Base-by-base conservation (phyloP, 345 rosid species). In the Syzygium jambos region DNA sequence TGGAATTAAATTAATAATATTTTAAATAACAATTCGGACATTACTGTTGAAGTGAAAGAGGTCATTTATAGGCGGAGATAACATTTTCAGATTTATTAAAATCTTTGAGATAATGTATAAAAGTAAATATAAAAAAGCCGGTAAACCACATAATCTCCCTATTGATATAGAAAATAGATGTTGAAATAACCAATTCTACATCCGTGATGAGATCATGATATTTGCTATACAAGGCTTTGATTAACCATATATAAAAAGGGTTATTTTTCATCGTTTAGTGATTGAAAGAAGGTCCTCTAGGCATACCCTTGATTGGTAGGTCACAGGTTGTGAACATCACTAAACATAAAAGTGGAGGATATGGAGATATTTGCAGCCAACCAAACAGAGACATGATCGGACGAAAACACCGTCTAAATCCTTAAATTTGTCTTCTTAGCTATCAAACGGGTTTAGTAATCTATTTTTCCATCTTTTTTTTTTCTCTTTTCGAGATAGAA, bases 101-200 rank as follows among this genome's bases (percentile, higher is more conserved):
- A 8, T 2, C 43, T 68, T 68, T 0, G 9, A 0, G 78, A 1
- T 68, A 9, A 34, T 3, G 4, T 0, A 34, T 8, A 30, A 19
- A 19, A 54, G 57, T 54, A 54, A 54, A 54, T 54, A 54, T 19
- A 6, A 19, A 54, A 54, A 54, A 19, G 7, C 9, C 0, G 23
- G 13, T 34, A 34, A 34, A 0, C 0, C 0, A 65, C 19, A 65
- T 19, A 8, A 59, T 27, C 1, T 59, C 12, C 2, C 15, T 6
- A 11, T 3, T 6, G 68, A 61, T 61, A n/a, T n/a, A 43, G 46
- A 43, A 43, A 43, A 43, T 43, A 6, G 46, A 43, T 19, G 22
- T 54, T 19, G 0, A 6, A 21, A 54, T 54, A 54, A 54, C 57
- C 25, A 54, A 54, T 54, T 54, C 57, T 54, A 54, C 2, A 3